Evolutionary conservation across 2,329 filamentous ascomycete species (phyloP).

Genomic region (Beauveria medogensis): DNA sequence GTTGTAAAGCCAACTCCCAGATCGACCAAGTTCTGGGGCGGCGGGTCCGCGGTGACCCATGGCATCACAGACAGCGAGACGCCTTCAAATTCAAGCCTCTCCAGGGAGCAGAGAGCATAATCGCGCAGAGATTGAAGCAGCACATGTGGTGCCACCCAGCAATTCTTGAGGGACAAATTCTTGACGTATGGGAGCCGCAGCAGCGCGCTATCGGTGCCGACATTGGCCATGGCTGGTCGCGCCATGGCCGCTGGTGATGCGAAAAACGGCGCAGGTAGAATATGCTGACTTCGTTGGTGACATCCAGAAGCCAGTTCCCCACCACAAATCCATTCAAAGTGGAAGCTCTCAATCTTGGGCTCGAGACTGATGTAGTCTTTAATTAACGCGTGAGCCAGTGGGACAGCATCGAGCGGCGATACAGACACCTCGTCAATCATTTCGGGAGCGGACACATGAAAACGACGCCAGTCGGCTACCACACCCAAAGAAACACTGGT

Average conservation of each 20-base stretch:
- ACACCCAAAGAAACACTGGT: slow-evolving; percentile 49
- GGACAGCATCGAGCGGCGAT: slow-evolving; percentile 42
- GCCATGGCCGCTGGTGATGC: slow-evolving; percentile 25
- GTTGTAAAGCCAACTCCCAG: not conserved
- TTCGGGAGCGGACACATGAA: slow-evolving; percentile 44
- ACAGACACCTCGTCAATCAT: slow-evolving; percentile 40
- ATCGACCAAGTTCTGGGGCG: not conserved
- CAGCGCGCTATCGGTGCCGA: slow-evolving; percentile 23
- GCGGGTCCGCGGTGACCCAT: too few species aligned
- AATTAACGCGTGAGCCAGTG: slow-evolving; percentile 45
- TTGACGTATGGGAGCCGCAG: slow-evolving; percentile 49
- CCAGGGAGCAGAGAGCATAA: slow-evolving; percentile 39
- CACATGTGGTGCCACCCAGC: slow-evolving; percentile 55
- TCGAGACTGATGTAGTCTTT: slow-evolving; percentile 38
- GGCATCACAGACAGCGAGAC: slow-evolving; percentile 53
- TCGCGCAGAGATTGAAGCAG: slow-evolving; percentile 42
- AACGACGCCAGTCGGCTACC: slow-evolving; percentile 57
- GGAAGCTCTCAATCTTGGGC: slow-evolving; percentile 46
- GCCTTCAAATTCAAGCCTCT: slow-evolving; percentile 51
- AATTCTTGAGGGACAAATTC: slow-evolving; percentile 57
- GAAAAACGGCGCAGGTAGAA: slow-evolving; percentile 54
- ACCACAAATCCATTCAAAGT: slow-evolving; percentile 59
- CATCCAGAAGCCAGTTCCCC: slow-evolving; percentile 58
- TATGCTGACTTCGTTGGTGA: slow-evolving; percentile 51
- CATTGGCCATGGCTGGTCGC: slow-evolving; percentile 23